These are phyloP conservation scores for Parastagonospora avenae DNA, from an alignment of 2,329 filamentous ascomycete genomes.

Conservation along the genomic window DNA sequence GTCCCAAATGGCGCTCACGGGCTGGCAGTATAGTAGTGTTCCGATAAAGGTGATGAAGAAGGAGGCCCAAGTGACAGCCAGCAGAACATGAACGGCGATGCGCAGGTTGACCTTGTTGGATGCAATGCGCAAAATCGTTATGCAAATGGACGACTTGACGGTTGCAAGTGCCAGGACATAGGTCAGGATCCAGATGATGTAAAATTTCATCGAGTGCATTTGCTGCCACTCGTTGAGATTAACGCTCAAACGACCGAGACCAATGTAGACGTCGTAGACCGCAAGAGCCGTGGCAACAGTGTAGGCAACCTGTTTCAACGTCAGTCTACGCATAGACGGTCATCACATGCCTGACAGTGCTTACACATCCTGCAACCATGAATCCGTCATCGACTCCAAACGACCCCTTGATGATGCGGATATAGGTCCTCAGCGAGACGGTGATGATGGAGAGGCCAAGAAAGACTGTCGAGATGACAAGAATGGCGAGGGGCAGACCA, in stretches of 20 bases:
- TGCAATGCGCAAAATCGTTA: constrained; percentile 31
- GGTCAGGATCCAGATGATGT: constrained; percentile 31
- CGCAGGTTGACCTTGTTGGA: constrained; percentile 21
- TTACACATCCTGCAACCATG: constrained; percentile 19
- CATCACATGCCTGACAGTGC: neutral
- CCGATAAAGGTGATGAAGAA: constrained; percentile 29
- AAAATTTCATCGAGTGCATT: constrained; percentile 25
- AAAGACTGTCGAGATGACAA: constrained; percentile 19
- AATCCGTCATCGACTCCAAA: constrained; percentile 25
- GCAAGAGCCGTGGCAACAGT: constrained; percentile 16
- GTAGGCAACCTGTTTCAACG: constrained; percentile 13
- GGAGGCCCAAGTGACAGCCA: constrained; percentile 25
- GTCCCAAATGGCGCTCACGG: constrained; percentile 20
- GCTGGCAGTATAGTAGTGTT: constrained; percentile 23
- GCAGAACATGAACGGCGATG: constrained; percentile 17
- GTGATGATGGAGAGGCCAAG: constrained; percentile 18
- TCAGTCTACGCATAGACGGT: neutral
- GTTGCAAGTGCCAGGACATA: constrained; percentile 29
- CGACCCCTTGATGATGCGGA: constrained; percentile 17
- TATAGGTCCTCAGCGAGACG: constrained; percentile 22
- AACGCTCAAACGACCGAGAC: constrained; percentile 21
- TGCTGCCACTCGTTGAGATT: constrained; percentile 28
- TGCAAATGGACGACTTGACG: constrained; percentile 30
- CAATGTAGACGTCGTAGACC: constrained; percentile 20
- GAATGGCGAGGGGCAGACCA: constrained; percentile 23